phyloP scores from a whole-genome alignment of 2,329 filamentous ascomycete species.

The Trematosphaeria pertusa region DNA sequence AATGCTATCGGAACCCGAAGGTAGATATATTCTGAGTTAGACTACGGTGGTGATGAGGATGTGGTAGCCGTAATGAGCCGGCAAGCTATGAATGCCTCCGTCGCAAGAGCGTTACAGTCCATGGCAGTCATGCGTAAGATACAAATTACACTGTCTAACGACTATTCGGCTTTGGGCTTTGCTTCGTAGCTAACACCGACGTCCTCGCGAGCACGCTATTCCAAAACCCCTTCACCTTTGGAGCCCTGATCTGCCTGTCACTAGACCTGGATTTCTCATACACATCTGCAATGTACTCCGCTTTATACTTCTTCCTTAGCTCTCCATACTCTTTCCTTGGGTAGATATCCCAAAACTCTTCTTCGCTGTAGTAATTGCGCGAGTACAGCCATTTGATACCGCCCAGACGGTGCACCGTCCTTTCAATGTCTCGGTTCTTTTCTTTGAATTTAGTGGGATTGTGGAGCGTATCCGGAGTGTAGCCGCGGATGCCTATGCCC shows the following conservation, averaged over 20 bases:
- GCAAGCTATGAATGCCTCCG: too few relatives aligned
- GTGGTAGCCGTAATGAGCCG: too few relatives aligned
- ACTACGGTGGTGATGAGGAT: too few relatives aligned
- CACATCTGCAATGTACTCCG: conserved; percentile 67
- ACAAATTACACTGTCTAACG: too few relatives aligned
- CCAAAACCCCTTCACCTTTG: conserved; percentile 10
- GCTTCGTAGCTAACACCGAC: conserved; percentile 1
- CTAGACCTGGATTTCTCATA: conserved; percentile 68
- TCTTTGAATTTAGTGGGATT: not conserved
- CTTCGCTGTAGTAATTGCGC: conserved; percentile 78
- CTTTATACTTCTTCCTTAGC: conserved; percentile 68
- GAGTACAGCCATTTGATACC: conserved; percentile 90
- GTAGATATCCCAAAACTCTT: conserved; percentile 73
- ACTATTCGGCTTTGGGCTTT: too few relatives aligned
- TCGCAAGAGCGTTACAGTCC: too few relatives aligned
- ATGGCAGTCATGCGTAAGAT: too few relatives aligned
- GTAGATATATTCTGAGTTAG: too few relatives aligned
- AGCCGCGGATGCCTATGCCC: conserved; percentile 2
- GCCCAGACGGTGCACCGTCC: conserved; percentile 70
- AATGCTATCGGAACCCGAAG: too few relatives aligned
- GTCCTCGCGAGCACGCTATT: conserved; percentile 4
- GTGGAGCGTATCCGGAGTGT: not conserved
- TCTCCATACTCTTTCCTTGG: conserved; percentile 66
- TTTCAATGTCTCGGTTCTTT: conserved; percentile 72
- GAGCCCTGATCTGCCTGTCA: conserved; percentile 23